Base-by-base conservation (phyloP, 2,329 filamentous ascomycete species). In the Neofusicoccum kwambonambiense region DNA sequence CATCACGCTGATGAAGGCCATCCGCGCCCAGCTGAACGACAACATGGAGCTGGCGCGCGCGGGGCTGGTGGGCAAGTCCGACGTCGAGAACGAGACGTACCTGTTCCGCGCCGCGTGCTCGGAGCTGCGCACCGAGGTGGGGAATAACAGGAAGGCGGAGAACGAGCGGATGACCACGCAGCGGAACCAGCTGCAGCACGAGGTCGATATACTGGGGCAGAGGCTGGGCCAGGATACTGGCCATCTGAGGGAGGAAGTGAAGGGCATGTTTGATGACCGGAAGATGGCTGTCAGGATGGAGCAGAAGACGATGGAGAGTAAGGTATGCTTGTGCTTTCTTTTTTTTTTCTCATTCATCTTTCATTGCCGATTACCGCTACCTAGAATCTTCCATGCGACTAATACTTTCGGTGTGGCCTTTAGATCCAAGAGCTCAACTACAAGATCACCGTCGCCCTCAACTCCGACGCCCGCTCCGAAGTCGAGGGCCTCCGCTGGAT, bases 341-440 rank as follows among this genome's bases (percentile, higher is more conserved):
- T 19, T 4, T 17, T 3, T 8, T 17, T 15, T 35, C 31, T 19
- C 4, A 9, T 9, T 5, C 13, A 15, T 37, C 17, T 27, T 15
- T 42, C 11, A n/a, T 13, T 45, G 27, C 27, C 27, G 27, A 31
- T 31, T 31, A 31, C 27, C 27, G 27, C 27, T 31, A 31, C 27
- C 27, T 31, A 31, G 27, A 31, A 31, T 31, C 27, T 4, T 31
- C 27, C 27, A 31, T 15, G 27, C 3, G n/a, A 5, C 50, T 52
- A 19, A 62, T n/a, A 42, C 3, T 13, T 42, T n/a, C n/a, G 19
- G 12, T 22, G 3, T 6, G 4, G 11, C 57, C 12, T 12, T 12
- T 72, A 92, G 84, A 93, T 97, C 68, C 93, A 97, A 82, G 90
- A 97, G 80, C 85, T 98, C 70, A 96, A 94, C 78, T 97, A 98